These are phyloP conservation scores for Plasmodium berghei DNA, from an alignment of 169 alveolate species.

Conservation along the genomic window DNA sequence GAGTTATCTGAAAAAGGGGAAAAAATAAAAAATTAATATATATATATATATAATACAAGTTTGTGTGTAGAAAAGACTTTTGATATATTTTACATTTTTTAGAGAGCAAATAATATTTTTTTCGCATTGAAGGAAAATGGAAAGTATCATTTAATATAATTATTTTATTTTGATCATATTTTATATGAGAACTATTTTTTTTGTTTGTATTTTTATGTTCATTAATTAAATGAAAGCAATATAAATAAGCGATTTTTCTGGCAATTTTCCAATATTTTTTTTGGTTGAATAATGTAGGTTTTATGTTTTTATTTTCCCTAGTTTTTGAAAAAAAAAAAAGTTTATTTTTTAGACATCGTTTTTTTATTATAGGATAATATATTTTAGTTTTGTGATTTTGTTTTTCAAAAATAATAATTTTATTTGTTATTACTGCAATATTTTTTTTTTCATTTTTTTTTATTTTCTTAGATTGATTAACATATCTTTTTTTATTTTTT, in stretches of 20 bases:
- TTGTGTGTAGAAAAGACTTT: not conserved
- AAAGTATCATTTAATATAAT: slow-evolving; percentile 64
- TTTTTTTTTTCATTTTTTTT: not conserved
- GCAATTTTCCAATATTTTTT: slow-evolving; percentile 42
- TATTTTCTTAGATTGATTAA: not conserved
- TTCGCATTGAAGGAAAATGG: slow-evolving; percentile 74
- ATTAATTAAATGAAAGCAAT: slow-evolving; percentile 25
- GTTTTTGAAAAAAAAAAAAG: not conserved
- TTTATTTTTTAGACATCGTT: slow-evolving; percentile 9
- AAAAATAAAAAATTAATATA: not conserved
- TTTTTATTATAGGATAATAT: slow-evolving; percentile 13
- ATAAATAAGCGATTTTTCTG: slow-evolving; percentile 50
- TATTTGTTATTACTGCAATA: slow-evolving; percentile 3
- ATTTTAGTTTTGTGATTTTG: slow-evolving; percentile 11
- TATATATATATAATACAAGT: not conserved
- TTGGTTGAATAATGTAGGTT: slow-evolving; percentile 37
- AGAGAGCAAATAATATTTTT: slow-evolving; percentile 31
- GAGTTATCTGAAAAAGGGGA: slow-evolving; percentile 20
- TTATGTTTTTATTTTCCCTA: slow-evolving; percentile 5
- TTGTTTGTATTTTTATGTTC: not conserved
- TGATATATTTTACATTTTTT: slow-evolving; percentile 28
- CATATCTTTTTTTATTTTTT: not conserved
- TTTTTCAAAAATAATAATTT: slow-evolving; percentile 15
- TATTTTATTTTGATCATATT: not conserved
- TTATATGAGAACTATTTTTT: too few species aligned